Conservation (phyloP, 2,329 filamentous ascomycete genomes). For the Coniochaeta sp. region DNA sequence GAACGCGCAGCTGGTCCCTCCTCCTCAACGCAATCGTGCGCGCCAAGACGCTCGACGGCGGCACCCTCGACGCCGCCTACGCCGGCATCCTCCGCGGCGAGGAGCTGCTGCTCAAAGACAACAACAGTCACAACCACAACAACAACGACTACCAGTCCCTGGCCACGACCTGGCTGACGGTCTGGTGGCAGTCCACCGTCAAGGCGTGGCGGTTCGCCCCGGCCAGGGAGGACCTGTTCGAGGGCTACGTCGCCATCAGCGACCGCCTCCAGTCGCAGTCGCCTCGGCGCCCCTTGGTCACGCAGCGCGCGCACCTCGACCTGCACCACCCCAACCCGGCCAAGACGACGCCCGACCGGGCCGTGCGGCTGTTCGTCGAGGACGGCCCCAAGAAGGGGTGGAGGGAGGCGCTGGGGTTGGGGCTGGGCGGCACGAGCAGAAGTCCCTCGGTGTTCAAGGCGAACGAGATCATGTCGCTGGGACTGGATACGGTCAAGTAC, state of each 20-base stretch:
- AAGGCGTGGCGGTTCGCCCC: conserved; percentile 36
- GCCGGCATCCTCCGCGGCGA: conserved; percentile 39
- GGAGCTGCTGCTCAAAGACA: too few relatives aligned
- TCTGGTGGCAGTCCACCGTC: conserved; percentile 48
- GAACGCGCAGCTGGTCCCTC: conserved; percentile 15
- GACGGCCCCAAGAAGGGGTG: conserved; percentile 6
- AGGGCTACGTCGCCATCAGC: conserved; percentile 43
- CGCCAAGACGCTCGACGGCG: conserved; percentile 23
- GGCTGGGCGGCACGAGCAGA: too few relatives aligned
- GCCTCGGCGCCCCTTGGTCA: conserved; percentile 24
- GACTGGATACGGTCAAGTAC: conserved; percentile 39
- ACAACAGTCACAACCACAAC: too few relatives aligned
- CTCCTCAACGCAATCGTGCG: conserved; percentile 33
- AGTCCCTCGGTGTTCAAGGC: background rate
- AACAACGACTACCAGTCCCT: conserved; percentile 29
- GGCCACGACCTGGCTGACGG: conserved; percentile 34
- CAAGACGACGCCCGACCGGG: conserved; percentile 37
- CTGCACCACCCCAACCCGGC: conserved; percentile 50
- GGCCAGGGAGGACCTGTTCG: conserved; percentile 42
- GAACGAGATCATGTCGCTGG: conserved; percentile 27
- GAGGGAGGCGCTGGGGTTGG: conserved; percentile 1
- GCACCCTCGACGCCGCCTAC: conserved; percentile 43
- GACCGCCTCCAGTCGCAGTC: conserved; percentile 29
- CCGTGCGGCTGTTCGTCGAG: conserved; percentile 36
- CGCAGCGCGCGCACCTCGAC: conserved; percentile 47